Percentiles rank a stretch among this genome's conserved stretches.
Conservation (phyloP, 345 rosid species). For the Abelmoschus esculentus region DNA sequence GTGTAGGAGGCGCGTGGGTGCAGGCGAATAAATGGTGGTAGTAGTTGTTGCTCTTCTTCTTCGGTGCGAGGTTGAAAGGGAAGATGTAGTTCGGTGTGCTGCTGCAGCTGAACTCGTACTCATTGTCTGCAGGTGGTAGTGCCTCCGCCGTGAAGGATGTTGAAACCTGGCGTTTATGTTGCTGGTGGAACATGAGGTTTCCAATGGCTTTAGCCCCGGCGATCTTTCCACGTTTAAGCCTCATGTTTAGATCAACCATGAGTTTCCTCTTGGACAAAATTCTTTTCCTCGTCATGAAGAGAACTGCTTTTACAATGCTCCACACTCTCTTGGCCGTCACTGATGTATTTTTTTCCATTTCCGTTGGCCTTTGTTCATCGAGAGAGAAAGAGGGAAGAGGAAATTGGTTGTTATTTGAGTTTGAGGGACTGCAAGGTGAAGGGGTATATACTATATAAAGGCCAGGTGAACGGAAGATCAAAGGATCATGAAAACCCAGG, state of each 20-base stretch:
- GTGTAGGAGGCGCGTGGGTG: slow-evolving; percentile 52
- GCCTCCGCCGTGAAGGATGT: slow-evolving; percentile 4
- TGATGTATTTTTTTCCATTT: slow-evolving; percentile 38
- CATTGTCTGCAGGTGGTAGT: slow-evolving; percentile 1
- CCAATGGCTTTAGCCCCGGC: slow-evolving; percentile 47
- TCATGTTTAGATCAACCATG: slow-evolving; percentile 57
- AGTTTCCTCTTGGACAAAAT: slow-evolving; percentile 47
- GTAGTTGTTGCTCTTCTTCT: slow-evolving; percentile 26
- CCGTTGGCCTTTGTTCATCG: too few species aligned
- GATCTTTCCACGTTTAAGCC: slow-evolving; percentile 75
- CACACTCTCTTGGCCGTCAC: slow-evolving; percentile 49
- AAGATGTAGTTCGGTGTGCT: slow-evolving; percentile 61
- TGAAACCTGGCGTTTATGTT: slow-evolving; percentile 18
- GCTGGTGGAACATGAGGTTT: slow-evolving; percentile 55
- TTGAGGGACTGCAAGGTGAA: too few species aligned
- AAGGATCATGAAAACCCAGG: not conserved
- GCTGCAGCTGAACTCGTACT: slow-evolving; percentile 96
- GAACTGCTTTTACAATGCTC: slow-evolving; percentile 49
- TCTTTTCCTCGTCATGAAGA: slow-evolving; percentile 68
- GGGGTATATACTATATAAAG: too few species aligned
- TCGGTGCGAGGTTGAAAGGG: slow-evolving; percentile 33
- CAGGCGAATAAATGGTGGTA: slow-evolving; percentile 45
- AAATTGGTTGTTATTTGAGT: slow-evolving; percentile 17
- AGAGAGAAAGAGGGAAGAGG: slow-evolving; percentile 6
- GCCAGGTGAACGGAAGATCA: too few species aligned